Base-by-base conservation (phyloP, 768 basidiomycete genomes). In the Termitomyces sp. region DNA sequence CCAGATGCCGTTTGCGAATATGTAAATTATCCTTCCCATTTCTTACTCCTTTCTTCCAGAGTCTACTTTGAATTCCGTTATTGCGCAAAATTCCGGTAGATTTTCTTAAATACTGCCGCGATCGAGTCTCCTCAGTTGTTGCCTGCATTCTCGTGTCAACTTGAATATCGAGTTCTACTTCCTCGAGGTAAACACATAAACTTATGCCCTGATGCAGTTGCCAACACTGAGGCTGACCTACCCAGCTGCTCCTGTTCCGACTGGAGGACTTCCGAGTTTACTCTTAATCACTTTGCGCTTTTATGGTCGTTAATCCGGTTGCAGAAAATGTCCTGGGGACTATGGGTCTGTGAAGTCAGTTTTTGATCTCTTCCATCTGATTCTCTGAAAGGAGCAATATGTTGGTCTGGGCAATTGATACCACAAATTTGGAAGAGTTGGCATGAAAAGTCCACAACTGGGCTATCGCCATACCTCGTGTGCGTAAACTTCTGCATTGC, bases 361-460 rank as follows among this genome's bases (percentile, higher is more conserved):
- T 20, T 55, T 37, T 12, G 15, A 18, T 8, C 15, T 20, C 15
- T 31, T 42, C 10, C 29, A 18, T 44, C 12, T 28, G 18, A 39
- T 31, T 16, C 9, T 54, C 15, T 36, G 10, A 26, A 54, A 86
- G 87, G 87, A 2, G 81, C 86, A 0, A 68, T 87, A 12, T 82
- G 81, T 59, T 88, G 87, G 88, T 82, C 81, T 4, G 73, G 77
- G 15, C 87, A 88, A 62, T 66, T 90, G 15, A 67, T 90, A 33
- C 89, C 88, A 6, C 88, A 90, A 62, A 76, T 89, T 24, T 81
- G 83, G 81, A 90, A 92, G 69, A 87, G 81, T 61, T 87, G 81
- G 73, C 76, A 81, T 36, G 73, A 75, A 20, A 87, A 90, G 64
- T 82, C 81, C 24, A 88, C 86, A 0, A 75, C 81, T 28, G 90